These are phyloP conservation scores for Colletotrichum karsti DNA, from an alignment of 2,329 filamentous ascomycete genomes.

Conservation along the genomic window DNA sequence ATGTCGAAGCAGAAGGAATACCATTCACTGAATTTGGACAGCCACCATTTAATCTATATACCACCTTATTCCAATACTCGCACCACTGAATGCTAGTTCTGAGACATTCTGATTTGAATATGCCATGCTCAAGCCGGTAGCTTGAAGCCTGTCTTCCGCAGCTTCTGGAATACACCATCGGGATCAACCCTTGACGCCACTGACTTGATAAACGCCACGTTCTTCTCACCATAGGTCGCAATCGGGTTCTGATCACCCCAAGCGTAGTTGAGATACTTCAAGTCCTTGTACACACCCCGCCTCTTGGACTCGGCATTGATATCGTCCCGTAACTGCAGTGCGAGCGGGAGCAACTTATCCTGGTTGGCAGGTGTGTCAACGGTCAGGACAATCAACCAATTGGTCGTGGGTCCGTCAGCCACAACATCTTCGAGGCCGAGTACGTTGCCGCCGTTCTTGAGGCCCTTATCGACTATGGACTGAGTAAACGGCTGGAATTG, in stretches of 20 bases:
- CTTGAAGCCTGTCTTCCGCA: slow-evolving; percentile 40
- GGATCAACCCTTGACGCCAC: slow-evolving; percentile 43
- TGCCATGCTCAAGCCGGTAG: slow-evolving; percentile 10
- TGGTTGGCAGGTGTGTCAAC: slow-evolving; percentile 45
- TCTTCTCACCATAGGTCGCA: slow-evolving; percentile 44
- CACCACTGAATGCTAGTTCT: too few species aligned
- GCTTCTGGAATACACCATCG: slow-evolving; percentile 42
- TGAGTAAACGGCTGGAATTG: slow-evolving; percentile 40
- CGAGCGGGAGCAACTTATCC: slow-evolving; percentile 42
- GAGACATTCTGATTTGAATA: too few species aligned
- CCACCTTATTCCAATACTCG: too few species aligned
- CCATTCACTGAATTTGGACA: too few species aligned
- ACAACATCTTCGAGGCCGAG: slow-evolving; percentile 43
- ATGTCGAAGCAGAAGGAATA: too few species aligned
- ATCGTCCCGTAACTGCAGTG: slow-evolving; percentile 70
- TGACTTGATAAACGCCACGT: slow-evolving; percentile 38
- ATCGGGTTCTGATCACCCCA: slow-evolving; percentile 47
- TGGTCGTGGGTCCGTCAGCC: slow-evolving; percentile 42
- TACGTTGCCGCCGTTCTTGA: slow-evolving; percentile 39
- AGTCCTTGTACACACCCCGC: slow-evolving; percentile 41
- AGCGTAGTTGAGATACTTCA: slow-evolving; percentile 55
- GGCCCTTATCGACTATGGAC: slow-evolving; percentile 35
- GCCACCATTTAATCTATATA: too few species aligned
- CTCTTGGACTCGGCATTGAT: slow-evolving; percentile 44
- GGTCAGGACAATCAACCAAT: slow-evolving; percentile 49